Evolutionary conservation across 352 stramenopile genomes (phyloP).

Genomic region (Phytophthora fragariae): DNA sequence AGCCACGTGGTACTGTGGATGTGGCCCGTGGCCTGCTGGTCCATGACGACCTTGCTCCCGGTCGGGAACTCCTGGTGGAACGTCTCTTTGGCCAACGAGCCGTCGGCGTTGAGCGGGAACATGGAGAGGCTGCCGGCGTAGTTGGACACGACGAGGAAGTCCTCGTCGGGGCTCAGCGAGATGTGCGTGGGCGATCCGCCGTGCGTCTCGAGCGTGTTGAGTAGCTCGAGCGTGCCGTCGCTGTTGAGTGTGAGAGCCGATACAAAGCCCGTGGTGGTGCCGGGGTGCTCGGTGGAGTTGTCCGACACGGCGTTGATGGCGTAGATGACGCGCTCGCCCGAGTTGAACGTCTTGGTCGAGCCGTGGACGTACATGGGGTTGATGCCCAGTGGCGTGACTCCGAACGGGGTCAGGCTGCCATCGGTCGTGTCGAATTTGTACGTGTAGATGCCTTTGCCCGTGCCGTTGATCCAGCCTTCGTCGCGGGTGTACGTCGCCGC

Average conservation of each 20-base stretch:
- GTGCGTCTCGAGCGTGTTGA: constrained; percentile 61
- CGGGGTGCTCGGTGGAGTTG: constrained; percentile 30
- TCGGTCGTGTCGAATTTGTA: constrained; percentile 58
- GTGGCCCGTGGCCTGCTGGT: constrained; percentile 55
- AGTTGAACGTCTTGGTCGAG: constrained; percentile 38
- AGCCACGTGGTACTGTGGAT: constrained; percentile 78
- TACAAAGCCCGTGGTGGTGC: constrained; percentile 57
- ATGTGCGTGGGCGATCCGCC: constrained; percentile 59
- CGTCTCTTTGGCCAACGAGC: constrained; percentile 43
- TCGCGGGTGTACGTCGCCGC: constrained; percentile 70
- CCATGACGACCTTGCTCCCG: constrained; percentile 45
- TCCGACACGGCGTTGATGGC: constrained; percentile 65
- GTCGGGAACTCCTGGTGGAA: constrained; percentile 54
- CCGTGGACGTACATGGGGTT: constrained; percentile 77
- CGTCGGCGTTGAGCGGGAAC: constrained; percentile 57
- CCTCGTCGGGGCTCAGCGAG: constrained; percentile 52
- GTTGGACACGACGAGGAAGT: constrained; percentile 70
- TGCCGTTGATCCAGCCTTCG: constrained; percentile 75
- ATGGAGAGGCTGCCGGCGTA: constrained; percentile 70
- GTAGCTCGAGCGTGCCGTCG: constrained; percentile 48
- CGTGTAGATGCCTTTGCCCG: constrained; percentile 67
- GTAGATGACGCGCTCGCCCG: constrained; percentile 49
- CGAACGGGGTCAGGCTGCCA: constrained; percentile 47
- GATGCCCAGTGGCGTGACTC: constrained; percentile 57
- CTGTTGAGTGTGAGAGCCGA: constrained; percentile 49